phyloP scores from a whole-genome alignment of 768 basidiomycete genomes.

The Naematelia encephala region DNA sequence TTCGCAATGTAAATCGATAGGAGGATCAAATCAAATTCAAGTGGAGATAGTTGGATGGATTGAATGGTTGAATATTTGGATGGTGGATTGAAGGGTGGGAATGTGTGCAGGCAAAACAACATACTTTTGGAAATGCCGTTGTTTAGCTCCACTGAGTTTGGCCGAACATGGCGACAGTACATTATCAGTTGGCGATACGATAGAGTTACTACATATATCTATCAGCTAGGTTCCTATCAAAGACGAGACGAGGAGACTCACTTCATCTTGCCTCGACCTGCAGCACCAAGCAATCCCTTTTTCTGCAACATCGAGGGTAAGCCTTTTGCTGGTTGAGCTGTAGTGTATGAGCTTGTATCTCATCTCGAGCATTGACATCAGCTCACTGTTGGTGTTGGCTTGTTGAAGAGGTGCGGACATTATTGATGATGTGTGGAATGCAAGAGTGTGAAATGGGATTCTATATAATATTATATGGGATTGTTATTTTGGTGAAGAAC shows the following conservation, averaged over 20 bases:
- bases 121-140: slow-evolving; percentile 51
- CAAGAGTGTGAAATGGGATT: not conserved
- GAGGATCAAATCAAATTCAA: not conserved
- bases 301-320: slow-evolving; percentile 35
- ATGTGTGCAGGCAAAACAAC: no score
- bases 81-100: not conserved
- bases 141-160: slow-evolving; percentile 50
- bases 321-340: slow-evolving; percentile 10
- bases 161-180: slow-evolving; percentile 51
- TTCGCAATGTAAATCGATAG: not conserved
- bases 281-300: slow-evolving; percentile 39
- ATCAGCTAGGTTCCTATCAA: slow-evolving; percentile 3
- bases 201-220: slow-evolving; percentile 17
- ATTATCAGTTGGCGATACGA: slow-evolving; percentile 51
- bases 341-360: slow-evolving; percentile 1
- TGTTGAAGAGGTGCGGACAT: slow-evolving; percentile 13
- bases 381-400: slow-evolving; percentile 13
- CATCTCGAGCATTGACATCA: not conserved
- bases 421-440: slow-evolving; percentile 1
- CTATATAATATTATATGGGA: not conserved
- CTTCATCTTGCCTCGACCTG: slow-evolving; percentile 21
- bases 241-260: slow-evolving; percentile 14
- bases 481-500: not conserved
- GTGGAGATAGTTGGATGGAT: not conserved
- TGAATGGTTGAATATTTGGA: not conserved